Percentiles rank a stretch among this genome's conserved stretches.
Conservation (phyloP, 495 filamentous ascomycete genomes). For the Amorphotheca resinae region DNA sequence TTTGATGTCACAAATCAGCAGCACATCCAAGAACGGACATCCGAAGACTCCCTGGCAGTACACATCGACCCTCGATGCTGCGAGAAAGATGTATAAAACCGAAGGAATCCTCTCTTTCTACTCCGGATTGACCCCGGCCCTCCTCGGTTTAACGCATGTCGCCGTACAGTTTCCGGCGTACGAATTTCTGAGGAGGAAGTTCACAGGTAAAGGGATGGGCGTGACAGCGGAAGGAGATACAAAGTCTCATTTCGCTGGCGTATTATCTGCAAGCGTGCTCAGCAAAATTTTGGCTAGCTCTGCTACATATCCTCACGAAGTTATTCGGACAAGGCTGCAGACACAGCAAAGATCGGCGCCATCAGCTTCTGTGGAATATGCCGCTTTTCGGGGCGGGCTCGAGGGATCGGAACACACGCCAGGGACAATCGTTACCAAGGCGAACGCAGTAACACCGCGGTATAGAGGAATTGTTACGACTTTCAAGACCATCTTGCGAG, state of each 20-base stretch:
- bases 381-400: conserved; percentile 53
- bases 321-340: conserved; percentile 79
- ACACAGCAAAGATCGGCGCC: conserved; percentile 62
- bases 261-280: conserved; percentile 78
- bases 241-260: conserved; percentile 54
- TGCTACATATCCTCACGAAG: conserved; percentile 95
- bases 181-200: conserved; percentile 80
- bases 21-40: conserved; percentile 38
- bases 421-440: conserved; percentile 12
- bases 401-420: conserved; percentile 25
- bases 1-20: conserved; percentile 73
- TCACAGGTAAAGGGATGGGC: conserved; percentile 81
- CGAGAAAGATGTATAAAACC: conserved; percentile 82
- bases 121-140: conserved; percentile 82
- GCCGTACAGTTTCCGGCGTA: conserved; percentile 97
- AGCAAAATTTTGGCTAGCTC: conserved; percentile 92
- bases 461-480: conserved; percentile 78
- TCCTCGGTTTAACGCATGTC: conserved; percentile 88
- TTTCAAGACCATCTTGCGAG: conserved; percentile 66
- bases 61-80: conserved; percentile 71
- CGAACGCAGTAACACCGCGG: conserved; percentile 35
- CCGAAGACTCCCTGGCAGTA: conserved; percentile 74
- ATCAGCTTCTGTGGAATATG: conserved; percentile 37
- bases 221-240: conserved; percentile 43
- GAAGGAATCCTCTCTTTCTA: conserved; percentile 91